Conservation (phyloP, 1,284 basidiomycete genomes). For the Ceratorhiza oryzae-sativae region DNA sequence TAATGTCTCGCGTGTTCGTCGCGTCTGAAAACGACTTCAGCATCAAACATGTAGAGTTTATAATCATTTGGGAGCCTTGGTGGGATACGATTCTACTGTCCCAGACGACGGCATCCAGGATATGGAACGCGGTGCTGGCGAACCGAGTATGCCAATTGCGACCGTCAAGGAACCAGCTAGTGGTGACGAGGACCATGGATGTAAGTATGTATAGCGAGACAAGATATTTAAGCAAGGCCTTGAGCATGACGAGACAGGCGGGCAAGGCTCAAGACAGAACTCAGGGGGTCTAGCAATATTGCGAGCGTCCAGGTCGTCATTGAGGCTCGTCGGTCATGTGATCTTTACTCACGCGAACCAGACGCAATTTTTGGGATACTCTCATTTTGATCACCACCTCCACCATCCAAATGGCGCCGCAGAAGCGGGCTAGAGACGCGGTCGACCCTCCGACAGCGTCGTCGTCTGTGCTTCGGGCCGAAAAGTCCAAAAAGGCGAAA, state of each 20-base stretch:
- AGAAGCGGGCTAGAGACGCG: conserved; percentile 24
- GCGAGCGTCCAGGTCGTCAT: too few relatives aligned
- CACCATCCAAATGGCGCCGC: conserved; percentile 30
- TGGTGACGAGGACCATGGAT: neutral
- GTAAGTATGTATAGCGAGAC: neutral
- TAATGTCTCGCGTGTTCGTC: conserved; percentile 72
- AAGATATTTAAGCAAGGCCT: neutral
- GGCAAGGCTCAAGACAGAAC: neutral
- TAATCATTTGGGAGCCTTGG: neutral
- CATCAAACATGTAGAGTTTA: neutral
- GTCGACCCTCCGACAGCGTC: neutral
- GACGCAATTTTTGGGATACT: conserved; percentile 36
- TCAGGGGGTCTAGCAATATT: too few relatives aligned
- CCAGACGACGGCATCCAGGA: neutral
- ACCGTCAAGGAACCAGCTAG: neutral
- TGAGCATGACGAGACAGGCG: neutral
- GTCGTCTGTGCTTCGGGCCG: neutral
- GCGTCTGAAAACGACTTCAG: conserved; percentile 68
- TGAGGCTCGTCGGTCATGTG: too few relatives aligned
- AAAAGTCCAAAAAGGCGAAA: conserved; percentile 27
- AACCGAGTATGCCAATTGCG: neutral
- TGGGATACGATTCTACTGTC: neutral
- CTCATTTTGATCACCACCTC: conserved; percentile 16
- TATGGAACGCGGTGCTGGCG: too few relatives aligned
- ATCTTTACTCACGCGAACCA: neutral